These are phyloP conservation scores for Cyathus striatus DNA, from an alignment of 768 basidiomycete genomes.

Conservation along the genomic window DNA sequence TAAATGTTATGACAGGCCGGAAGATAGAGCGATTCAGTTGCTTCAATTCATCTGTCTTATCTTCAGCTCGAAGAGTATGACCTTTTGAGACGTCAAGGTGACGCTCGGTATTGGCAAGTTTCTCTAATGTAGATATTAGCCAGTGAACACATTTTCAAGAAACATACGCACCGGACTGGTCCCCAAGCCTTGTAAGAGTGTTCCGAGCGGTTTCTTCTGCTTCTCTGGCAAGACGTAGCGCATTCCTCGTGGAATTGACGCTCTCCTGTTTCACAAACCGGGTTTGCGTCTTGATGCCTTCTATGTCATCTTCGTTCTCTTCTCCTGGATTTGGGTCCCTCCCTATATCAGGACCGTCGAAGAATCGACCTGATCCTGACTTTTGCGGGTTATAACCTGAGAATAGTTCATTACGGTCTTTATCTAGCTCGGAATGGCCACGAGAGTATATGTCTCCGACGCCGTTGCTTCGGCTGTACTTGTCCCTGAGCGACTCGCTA, in stretches of 20 bases:
- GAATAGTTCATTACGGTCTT: slow-evolving; percentile 71
- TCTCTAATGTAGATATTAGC: slow-evolving; percentile 40
- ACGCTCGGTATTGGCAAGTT: slow-evolving; percentile 89
- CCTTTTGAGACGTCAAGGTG: slow-evolving; percentile 91
- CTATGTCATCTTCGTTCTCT: slow-evolving; percentile 83
- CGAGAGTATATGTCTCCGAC: slow-evolving; percentile 67
- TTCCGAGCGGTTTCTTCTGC: slow-evolving; percentile 92
- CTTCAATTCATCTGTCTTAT: slow-evolving; percentile 91
- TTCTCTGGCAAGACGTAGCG: slow-evolving; percentile 88
- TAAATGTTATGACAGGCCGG: slow-evolving; percentile 85
- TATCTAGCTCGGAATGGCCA: slow-evolving; percentile 52
- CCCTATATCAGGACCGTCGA: slow-evolving; percentile 51
- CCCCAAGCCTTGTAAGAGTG: slow-evolving; percentile 78
- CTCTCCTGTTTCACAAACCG: slow-evolving; percentile 88
- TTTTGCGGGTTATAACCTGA: slow-evolving; percentile 65
- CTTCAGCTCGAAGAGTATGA: slow-evolving; percentile 82
- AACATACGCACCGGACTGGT: slow-evolving; percentile 80
- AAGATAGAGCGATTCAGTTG: slow-evolving; percentile 95
- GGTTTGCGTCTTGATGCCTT: slow-evolving; percentile 93
- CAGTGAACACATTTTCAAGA: slow-evolving; percentile 4
- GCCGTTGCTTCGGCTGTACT: slow-evolving; percentile 45
- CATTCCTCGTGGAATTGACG: slow-evolving; percentile 85
- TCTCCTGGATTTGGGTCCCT: slow-evolving; percentile 53
- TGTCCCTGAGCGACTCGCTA: slow-evolving; percentile 28
- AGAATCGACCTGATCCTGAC: slow-evolving; percentile 59